These are phyloP conservation scores for Aspergillus fumigatiaffinis DNA, from an alignment of 2,329 filamentous ascomycete species.

Conservation along the genomic window DNA sequence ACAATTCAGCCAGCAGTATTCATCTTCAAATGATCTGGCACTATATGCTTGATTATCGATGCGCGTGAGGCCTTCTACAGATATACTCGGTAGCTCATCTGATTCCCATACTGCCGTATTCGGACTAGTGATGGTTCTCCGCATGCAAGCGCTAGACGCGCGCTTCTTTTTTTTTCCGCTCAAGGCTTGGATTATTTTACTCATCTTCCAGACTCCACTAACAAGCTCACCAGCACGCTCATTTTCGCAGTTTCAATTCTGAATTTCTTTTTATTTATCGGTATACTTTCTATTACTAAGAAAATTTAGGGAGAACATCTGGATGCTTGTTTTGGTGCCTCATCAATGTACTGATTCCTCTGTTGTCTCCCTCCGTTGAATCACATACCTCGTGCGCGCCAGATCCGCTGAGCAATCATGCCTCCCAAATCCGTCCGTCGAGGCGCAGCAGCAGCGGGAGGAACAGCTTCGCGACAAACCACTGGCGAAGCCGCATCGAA, in stretches of 20 bases:
- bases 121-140: background rate
- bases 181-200: background rate
- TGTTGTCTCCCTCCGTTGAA: background rate
- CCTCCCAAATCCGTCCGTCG: conserved; percentile 33
- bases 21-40: background rate
- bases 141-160: conserved; percentile 1
- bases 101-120: background rate
- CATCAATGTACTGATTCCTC: background rate
- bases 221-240: background rate
- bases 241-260: background rate
- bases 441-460: conserved; percentile 12
- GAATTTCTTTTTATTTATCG: too few species aligned
- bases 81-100: too few species aligned
- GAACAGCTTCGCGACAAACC: background rate
- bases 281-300: background rate
- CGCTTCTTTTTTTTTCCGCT: conserved; percentile 4
- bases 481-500: background rate
- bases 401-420: conserved; percentile 18
- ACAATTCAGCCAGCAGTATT: background rate
- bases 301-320: background rate
- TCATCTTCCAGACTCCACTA: background rate
- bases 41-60: background rate
- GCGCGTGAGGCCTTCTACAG: background rate
- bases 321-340: background rate
- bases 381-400: conserved; percentile 6